phyloP scores from a whole-genome alignment of 768 basidiomycete species.

The Xanthoconium purpureum region DNA sequence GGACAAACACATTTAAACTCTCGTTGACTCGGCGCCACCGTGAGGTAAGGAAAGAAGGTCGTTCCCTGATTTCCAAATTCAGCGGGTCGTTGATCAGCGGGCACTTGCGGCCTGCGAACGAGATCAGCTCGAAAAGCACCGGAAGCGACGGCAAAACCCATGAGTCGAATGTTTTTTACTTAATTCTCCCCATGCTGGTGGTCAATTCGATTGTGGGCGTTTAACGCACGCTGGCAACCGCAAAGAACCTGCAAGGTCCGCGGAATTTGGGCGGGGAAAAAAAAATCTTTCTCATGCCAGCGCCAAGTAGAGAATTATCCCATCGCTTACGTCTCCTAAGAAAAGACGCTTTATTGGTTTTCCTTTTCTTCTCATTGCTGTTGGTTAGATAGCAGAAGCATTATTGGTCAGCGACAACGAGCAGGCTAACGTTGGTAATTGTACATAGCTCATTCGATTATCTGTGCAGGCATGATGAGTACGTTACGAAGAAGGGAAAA shows the following conservation, averaged over 20 bases:
- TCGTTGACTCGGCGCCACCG: background rate
- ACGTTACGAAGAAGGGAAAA: background rate
- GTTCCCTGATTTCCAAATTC: background rate
- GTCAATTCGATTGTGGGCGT: background rate
- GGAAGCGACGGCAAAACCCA: background rate
- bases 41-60: slow-evolving; percentile 10
- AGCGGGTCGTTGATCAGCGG: background rate
- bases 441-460: background rate
- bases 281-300: slow-evolving; percentile 7
- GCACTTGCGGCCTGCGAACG: background rate
- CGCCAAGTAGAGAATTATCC: slow-evolving; percentile 4
- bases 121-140: background rate
- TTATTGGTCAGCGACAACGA: background rate
- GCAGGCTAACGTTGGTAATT: background rate
- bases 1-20: background rate
- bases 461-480: background rate
- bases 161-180: background rate
- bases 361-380: background rate
- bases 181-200: background rate
- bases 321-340: slow-evolving; percentile 2
- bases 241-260: slow-evolving; percentile 5
- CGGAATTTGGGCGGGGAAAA: background rate
- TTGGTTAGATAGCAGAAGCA: background rate
- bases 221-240: background rate
- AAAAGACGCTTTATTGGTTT: background rate